Evolutionary conservation across 2,329 filamentous ascomycete species (phyloP).

Genomic region (Phaeoacremonium minimum): DNA sequence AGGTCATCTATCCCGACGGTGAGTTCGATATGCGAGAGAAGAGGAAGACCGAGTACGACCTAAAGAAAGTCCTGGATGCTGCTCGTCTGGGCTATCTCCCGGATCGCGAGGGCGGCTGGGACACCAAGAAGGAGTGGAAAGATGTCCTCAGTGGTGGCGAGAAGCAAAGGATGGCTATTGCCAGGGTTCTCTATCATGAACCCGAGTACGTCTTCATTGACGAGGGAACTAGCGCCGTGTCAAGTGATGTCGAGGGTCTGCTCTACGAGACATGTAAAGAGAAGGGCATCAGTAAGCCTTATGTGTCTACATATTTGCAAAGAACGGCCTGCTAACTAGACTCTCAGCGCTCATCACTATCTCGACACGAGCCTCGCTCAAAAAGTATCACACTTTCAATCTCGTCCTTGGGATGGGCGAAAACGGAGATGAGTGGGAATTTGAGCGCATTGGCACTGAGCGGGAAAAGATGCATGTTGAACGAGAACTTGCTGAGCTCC

Average conservation of each 20-base stretch:
- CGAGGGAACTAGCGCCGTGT: slow-evolving; percentile 92
- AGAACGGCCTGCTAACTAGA: slow-evolving; percentile 13
- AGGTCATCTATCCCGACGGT: slow-evolving; percentile 96
- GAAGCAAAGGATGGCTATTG: slow-evolving; percentile 93
- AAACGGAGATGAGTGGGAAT: slow-evolving; percentile 82
- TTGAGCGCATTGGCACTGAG: slow-evolving; percentile 90
- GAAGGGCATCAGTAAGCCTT: slow-evolving; percentile 78
- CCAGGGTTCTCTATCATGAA: slow-evolving; percentile 88
- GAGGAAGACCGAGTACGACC: slow-evolving; percentile 71
- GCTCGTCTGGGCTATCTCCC: slow-evolving; percentile 86
- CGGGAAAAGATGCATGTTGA: slow-evolving; percentile 91
- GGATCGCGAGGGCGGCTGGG: slow-evolving; percentile 91
- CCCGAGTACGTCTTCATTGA: slow-evolving; percentile 92
- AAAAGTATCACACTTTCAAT: slow-evolving; percentile 93
- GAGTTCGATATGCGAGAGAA: slow-evolving; percentile 89
- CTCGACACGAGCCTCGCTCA: slow-evolving; percentile 87
- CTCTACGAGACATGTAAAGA: slow-evolving; percentile 92
- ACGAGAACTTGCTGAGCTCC: slow-evolving; percentile 81
- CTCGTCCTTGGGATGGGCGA: slow-evolving; percentile 79
- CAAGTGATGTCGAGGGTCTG: slow-evolving; percentile 87
- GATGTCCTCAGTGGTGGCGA: slow-evolving; percentile 95
- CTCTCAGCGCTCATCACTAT: slow-evolving; percentile 80
- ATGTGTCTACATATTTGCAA: background rate
- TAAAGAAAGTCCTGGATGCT: slow-evolving; percentile 74
- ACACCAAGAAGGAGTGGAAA: slow-evolving; percentile 97